A percentile compares a stretch with the other conserved stretches of the same genome.
Evolutionary conservation across 768 basidiomycete genomes (phyloP).

Genomic region (Filobasidium floriforme): DNA sequence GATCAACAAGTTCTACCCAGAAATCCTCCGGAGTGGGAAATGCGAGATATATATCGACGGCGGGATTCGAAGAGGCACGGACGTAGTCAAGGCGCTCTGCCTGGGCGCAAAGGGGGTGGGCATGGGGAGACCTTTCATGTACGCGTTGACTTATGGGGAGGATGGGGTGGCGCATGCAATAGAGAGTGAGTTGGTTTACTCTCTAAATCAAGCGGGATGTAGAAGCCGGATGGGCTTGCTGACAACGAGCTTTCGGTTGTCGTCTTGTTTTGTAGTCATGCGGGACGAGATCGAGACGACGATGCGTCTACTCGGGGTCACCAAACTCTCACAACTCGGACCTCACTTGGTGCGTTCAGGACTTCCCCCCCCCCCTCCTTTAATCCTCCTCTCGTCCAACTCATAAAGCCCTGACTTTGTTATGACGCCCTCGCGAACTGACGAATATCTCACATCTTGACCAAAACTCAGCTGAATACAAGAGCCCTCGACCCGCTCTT

Average conservation of each 20-base stretch:
- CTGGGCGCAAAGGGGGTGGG: conserved; percentile 50
- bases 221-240: too few relatives aligned
- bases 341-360: conserved; percentile 40
- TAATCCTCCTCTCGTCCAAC: too few relatives aligned
- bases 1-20: conserved; percentile 64
- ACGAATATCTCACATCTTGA: not conserved
- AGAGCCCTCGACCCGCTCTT: conserved; percentile 23
- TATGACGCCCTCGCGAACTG: too few relatives aligned
- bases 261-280: conserved; percentile 37
- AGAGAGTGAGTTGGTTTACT: conserved; percentile 33
- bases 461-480: conserved; percentile 23
- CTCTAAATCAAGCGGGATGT: too few relatives aligned
- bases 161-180: conserved; percentile 44
- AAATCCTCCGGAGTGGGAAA: conserved; percentile 66
- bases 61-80: conserved; percentile 71
- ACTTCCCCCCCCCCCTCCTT: not conserved
- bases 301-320: conserved; percentile 47
- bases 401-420: too few relatives aligned
- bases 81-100: conserved; percentile 82
- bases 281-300: conserved; percentile 48
- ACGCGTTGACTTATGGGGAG: conserved; percentile 45
- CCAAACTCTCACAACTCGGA: conserved; percentile 43
- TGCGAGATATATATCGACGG: conserved; percentile 45
- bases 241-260: not conserved
- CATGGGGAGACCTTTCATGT: conserved; percentile 47